phyloP scores from a whole-genome alignment of 2,329 filamentous ascomycete species.

The Claviceps sp. region DNA sequence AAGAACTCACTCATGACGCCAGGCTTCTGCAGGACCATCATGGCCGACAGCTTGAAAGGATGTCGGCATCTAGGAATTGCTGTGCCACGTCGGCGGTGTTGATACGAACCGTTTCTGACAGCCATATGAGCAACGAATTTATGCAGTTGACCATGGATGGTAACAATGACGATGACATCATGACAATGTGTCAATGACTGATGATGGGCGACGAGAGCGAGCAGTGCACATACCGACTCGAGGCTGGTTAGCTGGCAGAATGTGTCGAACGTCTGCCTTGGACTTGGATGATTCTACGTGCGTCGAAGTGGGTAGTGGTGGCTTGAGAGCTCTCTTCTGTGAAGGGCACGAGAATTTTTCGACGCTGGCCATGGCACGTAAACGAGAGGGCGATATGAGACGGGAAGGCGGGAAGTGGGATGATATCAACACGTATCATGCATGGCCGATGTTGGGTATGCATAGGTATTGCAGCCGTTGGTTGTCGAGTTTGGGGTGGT shows the following conservation, averaged over 20 bases:
- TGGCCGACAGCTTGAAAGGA: slow-evolving; percentile 9
- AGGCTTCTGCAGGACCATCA: background rate
- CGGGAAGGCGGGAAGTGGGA: background rate
- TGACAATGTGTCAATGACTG: too few species aligned
- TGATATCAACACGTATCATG: too few species aligned
- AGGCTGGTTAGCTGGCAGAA: slow-evolving; percentile 15
- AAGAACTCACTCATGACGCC: background rate
- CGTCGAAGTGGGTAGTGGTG: slow-evolving; percentile 10
- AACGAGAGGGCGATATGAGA: background rate
- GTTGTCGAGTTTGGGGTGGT: too few species aligned
- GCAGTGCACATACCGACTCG: slow-evolving; percentile 12
- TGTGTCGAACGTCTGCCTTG: slow-evolving; percentile 17
- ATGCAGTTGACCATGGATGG: too few species aligned
- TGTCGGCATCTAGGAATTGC: slow-evolving; percentile 22
- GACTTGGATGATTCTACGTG: slow-evolving; percentile 14
- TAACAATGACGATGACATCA: too few species aligned
- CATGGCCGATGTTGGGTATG: too few species aligned
- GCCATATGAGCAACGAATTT: background rate
- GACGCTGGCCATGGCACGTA: background rate
- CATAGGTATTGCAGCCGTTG: too few species aligned
- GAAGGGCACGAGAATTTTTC: slow-evolving; percentile 4
- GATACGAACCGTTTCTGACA: slow-evolving; percentile 15
- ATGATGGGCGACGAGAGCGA: background rate
- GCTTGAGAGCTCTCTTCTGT: slow-evolving; percentile 14
- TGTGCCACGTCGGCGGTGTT: slow-evolving; percentile 18